Evolutionary conservation across 371 early-diverging fungal genomes (phyloP).

Genomic region (Mortierella sp.): DNA sequence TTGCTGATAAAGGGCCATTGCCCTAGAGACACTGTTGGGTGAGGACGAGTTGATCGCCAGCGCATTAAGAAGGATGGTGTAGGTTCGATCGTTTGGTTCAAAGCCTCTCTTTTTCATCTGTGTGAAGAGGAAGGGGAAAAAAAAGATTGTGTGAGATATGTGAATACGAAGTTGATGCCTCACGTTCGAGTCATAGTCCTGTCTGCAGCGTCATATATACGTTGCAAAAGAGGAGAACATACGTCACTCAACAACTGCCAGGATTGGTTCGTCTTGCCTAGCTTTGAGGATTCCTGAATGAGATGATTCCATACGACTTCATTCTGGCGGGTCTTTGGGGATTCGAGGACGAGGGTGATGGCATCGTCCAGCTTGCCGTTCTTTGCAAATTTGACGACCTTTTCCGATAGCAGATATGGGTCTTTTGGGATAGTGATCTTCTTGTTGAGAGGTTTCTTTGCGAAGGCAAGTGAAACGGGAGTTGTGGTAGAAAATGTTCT

Average conservation of each 20-base stretch:
- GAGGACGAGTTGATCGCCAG: slow-evolving; percentile 54
- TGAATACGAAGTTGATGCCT: too few relatives aligned
- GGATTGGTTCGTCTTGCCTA: slow-evolving; percentile 47
- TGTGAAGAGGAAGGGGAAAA: background rate
- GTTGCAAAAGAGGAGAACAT: slow-evolving; percentile 6
- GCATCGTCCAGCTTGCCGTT: slow-evolving; percentile 58
- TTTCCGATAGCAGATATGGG: slow-evolving; percentile 56
- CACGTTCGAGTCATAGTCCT: background rate
- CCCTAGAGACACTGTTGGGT: slow-evolving; percentile 50
- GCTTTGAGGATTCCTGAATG: slow-evolving; percentile 55
- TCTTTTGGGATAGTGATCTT: slow-evolving; percentile 55
- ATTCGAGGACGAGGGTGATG: slow-evolving; percentile 46
- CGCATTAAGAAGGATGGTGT: slow-evolving; percentile 56
- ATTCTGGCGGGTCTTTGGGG: slow-evolving; percentile 56
- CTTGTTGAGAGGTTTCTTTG: slow-evolving; percentile 37
- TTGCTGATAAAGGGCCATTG: slow-evolving; percentile 30
- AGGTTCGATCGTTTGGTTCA: slow-evolving; percentile 57
- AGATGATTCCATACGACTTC: slow-evolving; percentile 64
- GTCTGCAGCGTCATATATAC: background rate
- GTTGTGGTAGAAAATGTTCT: background rate
- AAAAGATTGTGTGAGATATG: background rate
- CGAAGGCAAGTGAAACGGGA: background rate
- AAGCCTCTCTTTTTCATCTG: slow-evolving; percentile 64
- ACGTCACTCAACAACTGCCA: slow-evolving; percentile 57
- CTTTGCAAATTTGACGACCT: slow-evolving; percentile 48